Conservation (phyloP, 2,329 filamentous ascomycete genomes). For the Penicillium glabrum region DNA sequence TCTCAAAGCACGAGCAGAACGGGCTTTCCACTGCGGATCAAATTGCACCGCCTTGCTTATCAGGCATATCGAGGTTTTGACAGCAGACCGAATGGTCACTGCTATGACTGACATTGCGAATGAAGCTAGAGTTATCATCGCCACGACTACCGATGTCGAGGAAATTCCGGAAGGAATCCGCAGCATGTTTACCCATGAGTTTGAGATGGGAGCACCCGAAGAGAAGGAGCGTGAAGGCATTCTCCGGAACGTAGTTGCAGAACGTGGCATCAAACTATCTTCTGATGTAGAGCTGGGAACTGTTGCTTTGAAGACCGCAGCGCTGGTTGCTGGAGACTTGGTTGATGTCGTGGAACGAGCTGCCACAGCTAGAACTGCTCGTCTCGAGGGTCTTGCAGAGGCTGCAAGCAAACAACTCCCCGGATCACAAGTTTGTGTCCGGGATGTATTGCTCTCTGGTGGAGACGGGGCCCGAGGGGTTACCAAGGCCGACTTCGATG, state of each 20-base stretch:
- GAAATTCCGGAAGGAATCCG: constrained; percentile 89
- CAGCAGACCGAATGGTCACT: constrained; percentile 83
- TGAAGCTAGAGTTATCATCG: constrained; percentile 80
- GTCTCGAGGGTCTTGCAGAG: constrained; percentile 70
- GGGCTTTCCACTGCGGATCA: constrained; percentile 83
- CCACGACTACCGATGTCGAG: constrained; percentile 92
- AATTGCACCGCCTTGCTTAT: constrained; percentile 83
- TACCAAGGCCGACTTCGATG: constrained; percentile 79
- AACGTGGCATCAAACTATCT: constrained; percentile 73
- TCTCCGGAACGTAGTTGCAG: constrained; percentile 72
- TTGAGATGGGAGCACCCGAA: constrained; percentile 90
- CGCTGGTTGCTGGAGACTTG: constrained; percentile 88
- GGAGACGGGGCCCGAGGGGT: constrained; percentile 76
- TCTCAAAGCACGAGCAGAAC: constrained; percentile 80
- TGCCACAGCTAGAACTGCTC: constrained; percentile 70
- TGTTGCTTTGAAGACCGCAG: constrained; percentile 92
- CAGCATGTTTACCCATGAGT: constrained; percentile 89
- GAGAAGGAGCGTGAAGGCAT: constrained; percentile 90
- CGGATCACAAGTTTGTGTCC: constrained; percentile 57
- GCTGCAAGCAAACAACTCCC: constrained; percentile 29
- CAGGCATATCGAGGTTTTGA: constrained; percentile 85
- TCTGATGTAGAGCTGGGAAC: constrained; percentile 79
- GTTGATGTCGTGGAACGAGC: constrained; percentile 93
- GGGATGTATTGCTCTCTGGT: constrained; percentile 85
- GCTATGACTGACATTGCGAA: constrained; percentile 80